A percentile compares a stretch with the other conserved stretches of the same genome.
Evolutionary conservation across 2,329 filamentous ascomycete genomes (phyloP).

Genomic region (Pseudocercospora cruenta): DNA sequence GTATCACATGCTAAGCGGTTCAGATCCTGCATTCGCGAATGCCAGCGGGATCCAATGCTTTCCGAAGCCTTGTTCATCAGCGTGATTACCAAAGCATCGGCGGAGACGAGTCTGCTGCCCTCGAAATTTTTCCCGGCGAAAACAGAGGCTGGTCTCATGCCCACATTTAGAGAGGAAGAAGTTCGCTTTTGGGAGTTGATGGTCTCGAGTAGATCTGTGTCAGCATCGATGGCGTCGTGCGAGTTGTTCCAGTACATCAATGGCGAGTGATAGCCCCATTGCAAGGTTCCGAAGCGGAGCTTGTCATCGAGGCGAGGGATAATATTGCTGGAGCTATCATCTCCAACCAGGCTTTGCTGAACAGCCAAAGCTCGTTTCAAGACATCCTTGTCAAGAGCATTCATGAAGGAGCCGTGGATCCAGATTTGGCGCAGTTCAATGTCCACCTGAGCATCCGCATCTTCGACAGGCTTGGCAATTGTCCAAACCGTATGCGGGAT

Average conservation of each 20-base stretch:
- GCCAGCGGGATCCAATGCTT: constrained; percentile 67
- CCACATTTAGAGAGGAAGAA: constrained; percentile 71
- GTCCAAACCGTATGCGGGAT: constrained; percentile 83
- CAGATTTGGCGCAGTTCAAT: constrained; percentile 82
- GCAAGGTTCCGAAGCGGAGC: constrained; percentile 42
- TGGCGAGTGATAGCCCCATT: constrained; percentile 82
- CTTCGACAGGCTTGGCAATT: constrained; percentile 38
- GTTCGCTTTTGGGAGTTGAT: constrained; percentile 67
- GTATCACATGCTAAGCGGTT: constrained; percentile 54
- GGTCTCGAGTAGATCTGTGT: constrained; percentile 67
- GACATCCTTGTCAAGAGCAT: constrained; percentile 68
- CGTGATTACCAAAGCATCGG: constrained; percentile 78
- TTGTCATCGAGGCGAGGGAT: constrained; percentile 31
- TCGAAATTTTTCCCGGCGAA: constrained; percentile 81
- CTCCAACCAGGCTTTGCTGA: constrained; percentile 69
- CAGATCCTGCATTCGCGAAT: constrained; percentile 60
- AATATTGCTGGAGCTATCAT: constrained; percentile 31
- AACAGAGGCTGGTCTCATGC: constrained; percentile 75
- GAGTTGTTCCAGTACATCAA: constrained; percentile 79
- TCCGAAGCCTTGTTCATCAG: constrained; percentile 70
- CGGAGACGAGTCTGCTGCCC: constrained; percentile 67
- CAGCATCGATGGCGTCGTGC: constrained; percentile 59
- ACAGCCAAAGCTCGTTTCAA: constrained; percentile 69
- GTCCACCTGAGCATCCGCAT: constrained; percentile 58
- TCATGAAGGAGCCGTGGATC: constrained; percentile 81